phyloP scores from a whole-genome alignment of 2,329 filamentous ascomycete genomes.

The Hymenotorrendiella dingleyae region DNA sequence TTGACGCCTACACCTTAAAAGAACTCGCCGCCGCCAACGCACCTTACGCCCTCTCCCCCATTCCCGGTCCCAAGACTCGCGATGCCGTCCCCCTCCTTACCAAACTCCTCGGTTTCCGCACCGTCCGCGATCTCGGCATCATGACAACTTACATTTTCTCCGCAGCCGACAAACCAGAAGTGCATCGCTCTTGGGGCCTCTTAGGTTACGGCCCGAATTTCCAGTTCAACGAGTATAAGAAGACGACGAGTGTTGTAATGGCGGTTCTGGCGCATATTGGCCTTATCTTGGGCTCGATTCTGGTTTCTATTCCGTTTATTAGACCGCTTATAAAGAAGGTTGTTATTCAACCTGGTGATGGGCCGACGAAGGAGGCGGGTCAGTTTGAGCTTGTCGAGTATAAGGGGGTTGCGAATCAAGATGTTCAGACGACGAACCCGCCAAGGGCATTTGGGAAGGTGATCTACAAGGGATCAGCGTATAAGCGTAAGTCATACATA shows the following conservation, averaged over 20 bases:
- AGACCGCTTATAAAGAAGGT: slow-evolving; percentile 39
- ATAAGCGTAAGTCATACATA: slow-evolving; percentile 51
- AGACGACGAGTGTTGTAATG: slow-evolving; percentile 42
- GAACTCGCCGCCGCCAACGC: slow-evolving; percentile 40
- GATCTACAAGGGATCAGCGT: slow-evolving; percentile 55
- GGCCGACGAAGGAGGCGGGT: slow-evolving; percentile 45
- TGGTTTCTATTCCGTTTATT: slow-evolving; percentile 32
- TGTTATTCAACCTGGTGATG: slow-evolving; percentile 50
- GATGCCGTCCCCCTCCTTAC: slow-evolving; percentile 35
- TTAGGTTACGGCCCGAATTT: slow-evolving; percentile 57
- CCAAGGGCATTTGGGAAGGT: slow-evolving; percentile 46
- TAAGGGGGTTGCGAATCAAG: slow-evolving; percentile 57
- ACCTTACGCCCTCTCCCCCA: slow-evolving; percentile 54
- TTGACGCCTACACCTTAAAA: slow-evolving; percentile 46
- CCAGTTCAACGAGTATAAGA: slow-evolving; percentile 49
- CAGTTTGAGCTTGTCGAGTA: slow-evolving; percentile 58
- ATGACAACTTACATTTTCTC: slow-evolving; percentile 48
- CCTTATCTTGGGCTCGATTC: slow-evolving; percentile 37
- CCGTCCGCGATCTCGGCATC: slow-evolving; percentile 47
- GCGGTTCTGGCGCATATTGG: slow-evolving; percentile 46
- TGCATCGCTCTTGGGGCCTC: slow-evolving; percentile 60
- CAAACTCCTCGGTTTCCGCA: slow-evolving; percentile 43
- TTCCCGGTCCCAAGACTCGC: slow-evolving; percentile 33
- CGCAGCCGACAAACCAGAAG: slow-evolving; percentile 45
- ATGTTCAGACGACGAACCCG: slow-evolving; percentile 36